Conservation (phyloP, 176 grass and related monocot genomes). For the Phyllostachys edulis region DNA sequence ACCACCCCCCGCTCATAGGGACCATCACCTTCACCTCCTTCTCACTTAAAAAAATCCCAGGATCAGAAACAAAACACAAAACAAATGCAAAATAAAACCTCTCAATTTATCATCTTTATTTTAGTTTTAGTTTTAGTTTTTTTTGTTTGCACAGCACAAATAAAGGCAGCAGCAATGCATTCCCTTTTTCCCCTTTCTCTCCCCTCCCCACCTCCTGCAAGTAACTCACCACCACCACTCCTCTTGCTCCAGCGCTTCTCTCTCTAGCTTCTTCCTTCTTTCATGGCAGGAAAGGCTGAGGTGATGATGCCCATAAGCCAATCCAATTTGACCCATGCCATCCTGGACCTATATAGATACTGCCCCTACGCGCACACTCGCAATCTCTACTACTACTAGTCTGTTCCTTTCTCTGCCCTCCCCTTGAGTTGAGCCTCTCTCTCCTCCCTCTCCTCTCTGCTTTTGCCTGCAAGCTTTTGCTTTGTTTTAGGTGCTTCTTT, state of each 20-base stretch:
- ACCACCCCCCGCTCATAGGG: conserved; percentile 43
- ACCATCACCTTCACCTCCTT: conserved; percentile 44
- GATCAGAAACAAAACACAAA: conserved; percentile 24
- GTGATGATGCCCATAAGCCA: conserved; percentile 55
- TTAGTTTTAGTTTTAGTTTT: neutral
- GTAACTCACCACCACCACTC: conserved; percentile 5
- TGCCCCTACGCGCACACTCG: conserved; percentile 19
- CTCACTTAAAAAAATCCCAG: neutral
- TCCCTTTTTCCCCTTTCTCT: neutral
- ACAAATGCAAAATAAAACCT: neutral
- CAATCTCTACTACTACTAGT: conserved; percentile 14
- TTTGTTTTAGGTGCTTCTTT: conserved; percentile 51
- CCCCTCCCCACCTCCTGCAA: neutral
- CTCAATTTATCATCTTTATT: neutral
- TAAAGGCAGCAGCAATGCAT: conserved; percentile 27
- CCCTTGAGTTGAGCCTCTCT: neutral
- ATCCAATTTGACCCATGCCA: conserved; percentile 58
- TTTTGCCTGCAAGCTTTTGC: conserved; percentile 53
- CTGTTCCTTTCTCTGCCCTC: neutral
- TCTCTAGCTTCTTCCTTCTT: conserved; percentile 42
- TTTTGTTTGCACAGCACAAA: conserved; percentile 8
- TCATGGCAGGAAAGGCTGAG: conserved; percentile 81
- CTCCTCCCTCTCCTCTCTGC: conserved; percentile 14
- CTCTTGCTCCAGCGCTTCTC: conserved; percentile 23
- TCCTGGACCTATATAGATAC: conserved; percentile 38